Evolutionary conservation across 2,329 filamentous ascomycete genomes (phyloP).

Genomic region (Piedraia hortae): DNA sequence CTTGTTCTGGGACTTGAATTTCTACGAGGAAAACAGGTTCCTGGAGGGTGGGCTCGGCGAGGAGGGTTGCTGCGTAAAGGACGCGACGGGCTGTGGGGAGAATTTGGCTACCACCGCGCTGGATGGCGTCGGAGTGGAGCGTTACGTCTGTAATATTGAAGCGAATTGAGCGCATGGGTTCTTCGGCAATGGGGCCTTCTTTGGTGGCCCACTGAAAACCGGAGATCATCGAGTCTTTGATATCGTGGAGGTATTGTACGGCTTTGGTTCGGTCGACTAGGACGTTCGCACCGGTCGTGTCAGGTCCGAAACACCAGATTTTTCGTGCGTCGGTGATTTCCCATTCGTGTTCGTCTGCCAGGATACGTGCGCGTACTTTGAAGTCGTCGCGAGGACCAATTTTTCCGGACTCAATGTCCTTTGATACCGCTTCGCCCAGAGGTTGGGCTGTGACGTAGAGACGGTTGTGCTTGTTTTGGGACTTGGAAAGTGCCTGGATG

Average conservation of each 20-base stretch:
- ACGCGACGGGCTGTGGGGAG: constrained; percentile 96
- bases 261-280: constrained; percentile 99
- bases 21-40: constrained; percentile 98
- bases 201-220: constrained; percentile 99
- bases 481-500: constrained; percentile 97
- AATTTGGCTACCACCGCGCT: constrained; percentile 97
- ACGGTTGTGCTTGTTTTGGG: constrained; percentile 99
- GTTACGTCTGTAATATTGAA: constrained; percentile 99
- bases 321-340: constrained; percentile 99
- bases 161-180: constrained; percentile 89
- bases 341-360: constrained; percentile 95
- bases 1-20: constrained; percentile 93
- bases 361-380: constrained; percentile 87
- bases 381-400: constrained; percentile 91
- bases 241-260: constrained; percentile 99
- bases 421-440: constrained; percentile 69
- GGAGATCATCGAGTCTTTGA: constrained; percentile 98
- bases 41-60: constrained; percentile 71
- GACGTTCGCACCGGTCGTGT: constrained; percentile 93
- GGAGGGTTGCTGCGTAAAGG: constrained; percentile 71
- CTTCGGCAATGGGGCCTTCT: constrained; percentile 91
- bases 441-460: constrained; percentile 86
- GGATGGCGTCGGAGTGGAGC: constrained; percentile 96
- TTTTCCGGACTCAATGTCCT: constrained; percentile 76
- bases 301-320: constrained; percentile 99